Conservation (phyloP, 192 early-diverging fungal genomes). For the Rhizophagus clarus region DNA sequence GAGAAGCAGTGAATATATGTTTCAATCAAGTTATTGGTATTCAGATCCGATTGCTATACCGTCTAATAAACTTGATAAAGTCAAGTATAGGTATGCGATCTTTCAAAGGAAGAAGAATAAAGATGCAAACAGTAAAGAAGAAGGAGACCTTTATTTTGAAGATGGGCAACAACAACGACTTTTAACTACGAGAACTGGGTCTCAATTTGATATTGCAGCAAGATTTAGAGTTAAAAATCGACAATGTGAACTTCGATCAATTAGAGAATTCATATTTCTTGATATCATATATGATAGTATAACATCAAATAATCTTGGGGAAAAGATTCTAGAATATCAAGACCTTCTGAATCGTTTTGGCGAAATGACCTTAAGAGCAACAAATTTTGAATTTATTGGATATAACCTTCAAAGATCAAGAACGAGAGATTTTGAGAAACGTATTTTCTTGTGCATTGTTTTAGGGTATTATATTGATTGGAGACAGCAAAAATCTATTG, state of each 20-base stretch:
- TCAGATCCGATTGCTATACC: not conserved
- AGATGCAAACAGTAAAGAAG: not conserved
- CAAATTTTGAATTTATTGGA: not conserved
- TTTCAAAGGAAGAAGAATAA: not conserved
- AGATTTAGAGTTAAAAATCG: not conserved
- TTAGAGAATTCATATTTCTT: not conserved
- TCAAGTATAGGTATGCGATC: not conserved
- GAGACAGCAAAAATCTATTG: not conserved
- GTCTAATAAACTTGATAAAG: not conserved
- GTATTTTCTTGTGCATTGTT: not conserved
- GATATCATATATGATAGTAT: not conserved
- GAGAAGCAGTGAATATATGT: not conserved
- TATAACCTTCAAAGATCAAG: not conserved
- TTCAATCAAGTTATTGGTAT: not conserved
- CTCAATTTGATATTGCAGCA: not conserved
- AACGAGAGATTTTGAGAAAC: conserved; percentile 3
- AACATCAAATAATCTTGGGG: not conserved
- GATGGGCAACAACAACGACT: not conserved
- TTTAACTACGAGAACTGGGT: not conserved
- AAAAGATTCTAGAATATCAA: not conserved
- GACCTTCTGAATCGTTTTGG: not conserved
- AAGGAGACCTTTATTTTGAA: not conserved
- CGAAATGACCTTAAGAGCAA: not conserved
- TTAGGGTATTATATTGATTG: conserved; percentile 1
- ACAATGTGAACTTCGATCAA: not conserved